Percentiles rank a stretch among this genome's conserved stretches.
Evolutionary conservation across 75 land plant species (phyloP).

Genomic region (Ceratopteris richardii): DNA sequence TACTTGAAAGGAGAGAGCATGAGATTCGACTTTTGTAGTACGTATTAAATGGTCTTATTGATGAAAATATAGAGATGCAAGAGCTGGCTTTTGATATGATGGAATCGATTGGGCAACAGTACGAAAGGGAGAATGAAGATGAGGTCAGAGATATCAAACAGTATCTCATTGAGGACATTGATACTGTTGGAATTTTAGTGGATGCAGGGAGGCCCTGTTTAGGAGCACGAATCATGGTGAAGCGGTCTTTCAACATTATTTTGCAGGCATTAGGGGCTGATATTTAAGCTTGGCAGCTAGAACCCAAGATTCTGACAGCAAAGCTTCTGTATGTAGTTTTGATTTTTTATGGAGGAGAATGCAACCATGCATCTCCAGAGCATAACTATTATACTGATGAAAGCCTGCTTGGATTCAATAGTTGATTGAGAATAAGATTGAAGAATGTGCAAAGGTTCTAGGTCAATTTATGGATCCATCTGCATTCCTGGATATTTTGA

Average conservation of each 20-base stretch:
- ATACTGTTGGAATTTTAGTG: conserved; percentile 9
- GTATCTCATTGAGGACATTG: conserved; percentile 28
- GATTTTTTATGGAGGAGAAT: conserved; percentile 23
- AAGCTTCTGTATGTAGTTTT: conserved; percentile 18
- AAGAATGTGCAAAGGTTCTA: conserved; percentile 22
- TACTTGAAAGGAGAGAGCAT: conserved; percentile 33
- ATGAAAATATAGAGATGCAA: conserved; percentile 20
- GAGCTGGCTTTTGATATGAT: conserved; percentile 28
- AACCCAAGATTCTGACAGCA: conserved; percentile 25
- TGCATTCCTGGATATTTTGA: conserved; percentile 21
- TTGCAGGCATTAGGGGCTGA: conserved; percentile 27
- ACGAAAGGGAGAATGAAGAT: conserved; percentile 32
- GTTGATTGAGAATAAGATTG: conserved; percentile 20
- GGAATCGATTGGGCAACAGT: conserved; percentile 36
- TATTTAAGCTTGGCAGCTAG: conserved; percentile 32
- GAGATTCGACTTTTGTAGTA: conserved; percentile 33
- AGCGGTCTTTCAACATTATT: conserved; percentile 15
- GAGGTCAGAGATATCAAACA: conserved; percentile 28
- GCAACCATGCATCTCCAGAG: conserved; percentile 36
- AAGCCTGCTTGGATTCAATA: conserved; percentile 13
- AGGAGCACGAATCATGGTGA: conserved; percentile 33
- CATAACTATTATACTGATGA: conserved; percentile 13
- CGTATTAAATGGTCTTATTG: conserved; percentile 25
- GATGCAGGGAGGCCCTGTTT: conserved; percentile 33
- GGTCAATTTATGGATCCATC: conserved; percentile 35